Percentiles rank a stretch among this genome's conserved stretches.
Evolutionary conservation across 2,329 filamentous ascomycete genomes (phyloP).

Genomic region (Dendrostoma leiphaemia): DNA sequence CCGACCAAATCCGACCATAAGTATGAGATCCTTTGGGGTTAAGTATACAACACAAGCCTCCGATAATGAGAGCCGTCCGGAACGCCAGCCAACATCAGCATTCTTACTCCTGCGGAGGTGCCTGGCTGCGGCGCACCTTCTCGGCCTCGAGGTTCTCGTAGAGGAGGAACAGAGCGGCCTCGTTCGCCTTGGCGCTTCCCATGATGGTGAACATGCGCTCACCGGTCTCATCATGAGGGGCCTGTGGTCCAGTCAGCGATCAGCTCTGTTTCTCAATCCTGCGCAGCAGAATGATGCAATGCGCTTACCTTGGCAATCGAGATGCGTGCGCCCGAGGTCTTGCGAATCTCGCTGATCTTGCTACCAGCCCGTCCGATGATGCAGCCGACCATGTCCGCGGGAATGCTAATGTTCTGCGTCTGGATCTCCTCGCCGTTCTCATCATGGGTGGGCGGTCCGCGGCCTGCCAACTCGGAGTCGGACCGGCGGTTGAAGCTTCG

Average conservation of each 20-base stretch:
- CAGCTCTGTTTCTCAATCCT: no score
- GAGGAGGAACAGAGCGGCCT: conserved; percentile 90
- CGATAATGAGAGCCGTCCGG: conserved; percentile 13
- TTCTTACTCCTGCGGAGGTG: conserved; percentile 51
- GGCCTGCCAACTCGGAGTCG: conserved; percentile 75
- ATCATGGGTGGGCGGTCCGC: conserved; percentile 83
- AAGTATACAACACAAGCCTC: conserved; percentile 17
- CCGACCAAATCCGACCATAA: conserved; percentile 52
- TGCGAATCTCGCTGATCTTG: conserved; percentile 99
- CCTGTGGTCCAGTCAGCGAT: conserved; percentile 39
- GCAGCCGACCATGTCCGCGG: conserved; percentile 98
- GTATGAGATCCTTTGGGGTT: conserved; percentile 30
- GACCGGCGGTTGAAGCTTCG: conserved; percentile 75
- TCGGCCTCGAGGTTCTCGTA: conserved; percentile 99
- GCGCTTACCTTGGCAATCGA: conserved; percentile 81
- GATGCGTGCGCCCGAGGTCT: conserved; percentile 93
- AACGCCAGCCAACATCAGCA: conserved; percentile 11
- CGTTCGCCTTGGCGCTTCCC: conserved; percentile 89
- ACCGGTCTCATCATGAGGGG: conserved; percentile 93
- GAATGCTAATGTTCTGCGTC: conserved; percentile 99
- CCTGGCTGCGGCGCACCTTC: conserved; percentile 95
- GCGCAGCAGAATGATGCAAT: neutral
- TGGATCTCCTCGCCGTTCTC: conserved; percentile 98
- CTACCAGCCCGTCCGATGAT: conserved; percentile 93
- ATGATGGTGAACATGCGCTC: conserved; percentile 99